These are phyloP conservation scores for Trichoderma reesei DNA, from an alignment of 495 filamentous ascomycete species.

Conservation along the genomic window DNA sequence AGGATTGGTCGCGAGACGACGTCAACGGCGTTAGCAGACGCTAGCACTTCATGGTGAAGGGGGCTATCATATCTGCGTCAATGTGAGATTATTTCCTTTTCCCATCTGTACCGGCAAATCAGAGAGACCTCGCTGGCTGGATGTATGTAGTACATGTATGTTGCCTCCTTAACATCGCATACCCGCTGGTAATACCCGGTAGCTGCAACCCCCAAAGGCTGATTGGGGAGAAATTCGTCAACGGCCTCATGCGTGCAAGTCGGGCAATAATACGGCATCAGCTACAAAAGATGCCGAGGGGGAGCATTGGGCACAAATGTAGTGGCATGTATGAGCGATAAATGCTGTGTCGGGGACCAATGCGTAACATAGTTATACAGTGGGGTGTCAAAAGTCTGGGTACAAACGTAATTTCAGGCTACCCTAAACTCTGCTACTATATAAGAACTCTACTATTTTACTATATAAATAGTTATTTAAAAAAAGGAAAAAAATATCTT, in stretches of 20 bases:
- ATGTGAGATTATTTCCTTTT: too few relatives aligned
- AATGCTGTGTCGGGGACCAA: background rate
- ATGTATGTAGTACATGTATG: too few relatives aligned
- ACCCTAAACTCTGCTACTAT: too few relatives aligned
- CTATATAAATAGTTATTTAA: too few relatives aligned
- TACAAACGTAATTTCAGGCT: too few relatives aligned
- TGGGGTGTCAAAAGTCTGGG: too few relatives aligned
- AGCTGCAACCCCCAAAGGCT: background rate
- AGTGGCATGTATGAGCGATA: background rate
- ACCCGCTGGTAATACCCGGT: background rate
- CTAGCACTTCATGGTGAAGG: background rate
- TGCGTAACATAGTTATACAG: background rate
- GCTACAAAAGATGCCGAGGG: background rate
- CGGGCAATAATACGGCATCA: background rate
- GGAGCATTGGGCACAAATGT: background rate
- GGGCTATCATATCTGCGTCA: background rate
- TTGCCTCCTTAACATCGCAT: background rate
- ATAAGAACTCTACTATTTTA: too few relatives aligned
- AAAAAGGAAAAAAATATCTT: too few relatives aligned
- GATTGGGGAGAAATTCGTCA: background rate
- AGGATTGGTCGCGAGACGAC: too few relatives aligned
- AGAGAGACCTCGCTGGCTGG: background rate
- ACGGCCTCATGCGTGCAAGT: background rate
- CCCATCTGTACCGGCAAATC: background rate
- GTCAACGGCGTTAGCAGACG: too few relatives aligned